phyloP scores from a whole-genome alignment of 1,139 yeast species.

The Lodderomyces elongisporus region DNA sequence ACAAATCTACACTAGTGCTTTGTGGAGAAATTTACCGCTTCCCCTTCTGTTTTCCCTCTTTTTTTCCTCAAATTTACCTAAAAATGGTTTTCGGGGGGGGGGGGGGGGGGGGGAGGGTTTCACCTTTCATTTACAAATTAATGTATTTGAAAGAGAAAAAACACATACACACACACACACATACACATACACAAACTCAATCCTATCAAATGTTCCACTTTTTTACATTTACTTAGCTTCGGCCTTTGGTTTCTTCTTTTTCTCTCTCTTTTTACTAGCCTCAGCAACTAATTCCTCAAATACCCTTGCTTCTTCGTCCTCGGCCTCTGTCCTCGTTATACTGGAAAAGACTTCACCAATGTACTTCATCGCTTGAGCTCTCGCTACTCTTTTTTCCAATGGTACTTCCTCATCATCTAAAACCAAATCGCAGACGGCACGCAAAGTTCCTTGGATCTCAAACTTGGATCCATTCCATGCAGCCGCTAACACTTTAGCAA shows the following conservation, averaged over 20 bases:
- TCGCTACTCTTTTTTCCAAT: conserved; percentile 52
- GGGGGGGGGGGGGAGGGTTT: no score
- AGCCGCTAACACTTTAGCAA: conserved; percentile 90
- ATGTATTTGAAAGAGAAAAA: no score
- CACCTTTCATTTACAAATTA: no score
- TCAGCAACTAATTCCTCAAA: conserved; percentile 92
- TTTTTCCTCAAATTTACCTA: no score
- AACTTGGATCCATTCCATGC: conserved; percentile 94
- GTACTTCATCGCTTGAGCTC: conserved; percentile 74
- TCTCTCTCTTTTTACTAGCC: conserved; percentile 74
- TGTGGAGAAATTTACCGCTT: no score
- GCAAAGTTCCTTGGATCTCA: conserved; percentile 82
- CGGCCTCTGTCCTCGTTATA: conserved; percentile 71
- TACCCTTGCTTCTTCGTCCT: conserved; percentile 85
- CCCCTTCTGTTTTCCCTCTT: no score
- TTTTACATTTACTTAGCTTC: no score
- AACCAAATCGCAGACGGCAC: conserved; percentile 80
- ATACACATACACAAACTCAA: no score
- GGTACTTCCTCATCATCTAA: conserved; percentile 60
- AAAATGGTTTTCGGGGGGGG: no score
- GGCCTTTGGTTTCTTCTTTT: conserved; percentile 27
- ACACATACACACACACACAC: no score
- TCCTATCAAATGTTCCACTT: no score
- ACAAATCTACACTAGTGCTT: no score
- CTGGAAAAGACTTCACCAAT: conserved; percentile 70